Evolutionary conservation across 768 basidiomycete species (phyloP), one percentile per base, ranked within the genome.

Genomic region (Amanita brunnescens): DNA sequence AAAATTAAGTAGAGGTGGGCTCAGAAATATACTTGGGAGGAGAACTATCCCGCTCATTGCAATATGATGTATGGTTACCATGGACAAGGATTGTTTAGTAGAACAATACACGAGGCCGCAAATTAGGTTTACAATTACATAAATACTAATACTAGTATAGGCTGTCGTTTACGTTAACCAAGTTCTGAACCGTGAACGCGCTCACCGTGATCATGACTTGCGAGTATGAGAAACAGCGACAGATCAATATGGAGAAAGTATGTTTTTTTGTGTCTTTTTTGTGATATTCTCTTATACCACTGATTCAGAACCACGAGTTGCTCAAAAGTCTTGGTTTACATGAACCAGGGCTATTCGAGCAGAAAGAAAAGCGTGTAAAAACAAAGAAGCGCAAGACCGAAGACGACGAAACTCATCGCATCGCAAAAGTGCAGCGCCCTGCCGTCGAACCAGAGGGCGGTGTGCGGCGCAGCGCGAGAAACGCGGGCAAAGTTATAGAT

Each of bases 401-500:
- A 38, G 40, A 33, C 13, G 54, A 58, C 18, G 47, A 54, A 10
- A 52, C 50, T 21, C 48, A 53, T 6, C 58, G 62, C 10, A 55
- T 59, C 6, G 41, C 58, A 33, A 73, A 70, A 58, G 62, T 61
- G 6, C 55, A 60, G 30, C 69, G 71, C 16, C 10, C 42, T 47
- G 13, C 41, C 1, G 18, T 13, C 8, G 60, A 61, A n/a, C 64
- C 67, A 33, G 61, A 65, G 10, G 55, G 58, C 3, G 54, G 46
- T 8, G 58, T 73, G 49, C 78, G 89, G n/a, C 71, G 90, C 47
- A 91, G 88, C 61, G 68, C 76, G 39, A 75, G 89, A 45, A 81
- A 81, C 55, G 69, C 73, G 3, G 82, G 80, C 1, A 85, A 80
- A 57, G 64, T 59, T 12, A 62, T 80, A 2, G 71, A 85, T 63